phyloP scores from a whole-genome alignment of 768 basidiomycete species.

The Coprinopsis strossmayeri region DNA sequence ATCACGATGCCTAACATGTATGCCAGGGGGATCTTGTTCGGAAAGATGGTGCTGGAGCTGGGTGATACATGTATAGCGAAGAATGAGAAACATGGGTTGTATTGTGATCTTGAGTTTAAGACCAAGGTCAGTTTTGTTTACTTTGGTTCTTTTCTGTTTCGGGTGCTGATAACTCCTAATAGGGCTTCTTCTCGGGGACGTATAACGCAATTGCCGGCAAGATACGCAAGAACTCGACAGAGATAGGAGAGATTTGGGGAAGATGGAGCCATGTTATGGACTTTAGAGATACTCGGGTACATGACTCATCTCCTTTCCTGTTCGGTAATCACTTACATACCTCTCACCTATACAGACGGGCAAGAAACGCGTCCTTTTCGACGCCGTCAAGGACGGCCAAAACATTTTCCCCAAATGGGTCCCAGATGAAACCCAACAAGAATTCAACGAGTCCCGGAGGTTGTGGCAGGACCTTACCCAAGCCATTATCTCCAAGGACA shows the following conservation, averaged over 20 bases:
- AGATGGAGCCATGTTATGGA: conserved; percentile 92
- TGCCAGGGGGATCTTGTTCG: conserved; percentile 80
- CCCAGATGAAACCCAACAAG: conserved; percentile 81
- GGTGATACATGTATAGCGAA: conserved; percentile 84
- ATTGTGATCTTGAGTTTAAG: conserved; percentile 92
- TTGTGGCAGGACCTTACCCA: conserved; percentile 83
- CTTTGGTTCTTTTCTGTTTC: background rate
- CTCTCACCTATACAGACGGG: conserved; percentile 38
- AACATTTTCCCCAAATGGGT: conserved; percentile 77
- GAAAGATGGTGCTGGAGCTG: conserved; percentile 94
- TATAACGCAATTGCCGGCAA: conserved; percentile 88
- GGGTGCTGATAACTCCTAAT: too few species aligned
- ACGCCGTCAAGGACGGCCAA: conserved; percentile 70
- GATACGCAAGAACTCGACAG: conserved; percentile 55
- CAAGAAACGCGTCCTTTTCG: conserved; percentile 74
- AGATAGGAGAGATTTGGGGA: conserved; percentile 83
- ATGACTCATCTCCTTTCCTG: too few species aligned
- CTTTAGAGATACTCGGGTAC: conserved; percentile 63
- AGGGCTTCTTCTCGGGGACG: conserved; percentile 97
- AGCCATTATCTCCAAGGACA: conserved; percentile 83
- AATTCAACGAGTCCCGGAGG: conserved; percentile 85
- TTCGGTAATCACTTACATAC: too few species aligned
- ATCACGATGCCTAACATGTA: conserved; percentile 99
- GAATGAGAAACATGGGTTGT: conserved; percentile 70
- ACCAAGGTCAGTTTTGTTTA: conserved; percentile 61